Conservation (phyloP, 441 rosid species). For the Corymbia citriodora region DNA sequence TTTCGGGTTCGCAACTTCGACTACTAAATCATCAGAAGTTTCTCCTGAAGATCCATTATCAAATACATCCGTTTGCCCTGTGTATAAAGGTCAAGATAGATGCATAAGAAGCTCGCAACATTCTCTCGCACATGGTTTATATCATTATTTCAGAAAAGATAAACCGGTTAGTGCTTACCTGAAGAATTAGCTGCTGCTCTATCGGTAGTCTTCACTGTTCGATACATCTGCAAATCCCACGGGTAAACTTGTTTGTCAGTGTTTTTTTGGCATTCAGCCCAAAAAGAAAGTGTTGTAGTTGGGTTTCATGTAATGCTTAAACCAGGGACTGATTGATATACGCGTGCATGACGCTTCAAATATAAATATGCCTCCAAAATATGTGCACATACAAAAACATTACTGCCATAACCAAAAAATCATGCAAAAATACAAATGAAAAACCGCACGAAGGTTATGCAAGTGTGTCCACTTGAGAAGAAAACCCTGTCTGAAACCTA, state of each 20-base stretch:
- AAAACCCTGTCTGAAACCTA: background rate
- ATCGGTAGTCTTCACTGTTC: constrained; percentile 95
- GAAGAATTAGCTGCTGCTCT: constrained; percentile 66
- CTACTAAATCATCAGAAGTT: constrained; percentile 69
- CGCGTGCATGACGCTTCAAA: background rate
- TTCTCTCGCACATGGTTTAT: background rate
- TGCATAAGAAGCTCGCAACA: background rate
- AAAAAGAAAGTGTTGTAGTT: background rate
- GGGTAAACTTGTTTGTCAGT: background rate
- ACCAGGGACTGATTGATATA: background rate
- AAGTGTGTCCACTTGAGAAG: background rate
- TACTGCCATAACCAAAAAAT: background rate
- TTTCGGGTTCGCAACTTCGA: constrained; percentile 53
- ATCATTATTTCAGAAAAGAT: background rate
- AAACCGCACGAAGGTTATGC: background rate
- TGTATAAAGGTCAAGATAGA: background rate
- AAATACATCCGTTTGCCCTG: constrained; percentile 52
- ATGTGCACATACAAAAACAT: background rate
- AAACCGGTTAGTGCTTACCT: constrained; percentile 29
- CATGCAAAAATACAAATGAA: background rate
- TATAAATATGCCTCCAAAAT: background rate
- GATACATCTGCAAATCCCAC: constrained; percentile 62
- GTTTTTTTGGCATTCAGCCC: background rate
- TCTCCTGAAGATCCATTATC: constrained; percentile 83
- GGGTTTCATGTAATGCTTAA: background rate